Conservation (phyloP, 805 yeast genomes). For the Naumovozyma baii region DNA sequence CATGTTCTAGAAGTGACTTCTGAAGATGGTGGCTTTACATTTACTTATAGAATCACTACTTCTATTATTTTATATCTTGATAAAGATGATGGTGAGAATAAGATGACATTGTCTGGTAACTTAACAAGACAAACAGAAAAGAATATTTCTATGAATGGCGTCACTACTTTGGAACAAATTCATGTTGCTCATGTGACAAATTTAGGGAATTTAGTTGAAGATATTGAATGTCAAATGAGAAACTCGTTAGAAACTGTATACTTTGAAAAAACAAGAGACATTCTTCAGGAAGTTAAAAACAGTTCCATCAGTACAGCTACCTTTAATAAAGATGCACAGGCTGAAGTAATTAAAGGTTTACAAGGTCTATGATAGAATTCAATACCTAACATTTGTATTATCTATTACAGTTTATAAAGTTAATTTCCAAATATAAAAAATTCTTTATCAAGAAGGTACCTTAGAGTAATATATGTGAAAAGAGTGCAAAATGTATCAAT, state of each 20-base stretch:
- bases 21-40: slow-evolving; percentile 29
- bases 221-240: slow-evolving; percentile 77
- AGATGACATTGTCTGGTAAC: slow-evolving; percentile 60
- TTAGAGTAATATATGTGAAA: too few relatives aligned
- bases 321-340: slow-evolving; percentile 24
- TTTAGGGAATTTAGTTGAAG: slow-evolving; percentile 78
- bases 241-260: slow-evolving; percentile 86
- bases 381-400: too few relatives aligned
- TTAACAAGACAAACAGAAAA: slow-evolving; percentile 76
- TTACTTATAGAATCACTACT: slow-evolving; percentile 68
- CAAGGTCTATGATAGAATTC: slow-evolving; percentile 13
- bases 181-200: slow-evolving; percentile 71
- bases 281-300: slow-evolving; percentile 60
- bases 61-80: slow-evolving; percentile 74
- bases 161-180: slow-evolving; percentile 19
- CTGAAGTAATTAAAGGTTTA: slow-evolving; percentile 31
- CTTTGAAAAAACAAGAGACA: slow-evolving; percentile 88
- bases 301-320: slow-evolving; percentile 12
- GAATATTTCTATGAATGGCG: slow-evolving; percentile 27
- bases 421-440: too few relatives aligned
- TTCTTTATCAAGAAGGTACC: too few relatives aligned
- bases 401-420: neutral
- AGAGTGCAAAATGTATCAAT: too few relatives aligned
- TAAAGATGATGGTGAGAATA: slow-evolving; percentile 17
- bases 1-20: slow-evolving; percentile 73